These are phyloP conservation scores for Lepidium africanum DNA, from an alignment of 345 rosid species.

Conservation along the genomic window DNA sequence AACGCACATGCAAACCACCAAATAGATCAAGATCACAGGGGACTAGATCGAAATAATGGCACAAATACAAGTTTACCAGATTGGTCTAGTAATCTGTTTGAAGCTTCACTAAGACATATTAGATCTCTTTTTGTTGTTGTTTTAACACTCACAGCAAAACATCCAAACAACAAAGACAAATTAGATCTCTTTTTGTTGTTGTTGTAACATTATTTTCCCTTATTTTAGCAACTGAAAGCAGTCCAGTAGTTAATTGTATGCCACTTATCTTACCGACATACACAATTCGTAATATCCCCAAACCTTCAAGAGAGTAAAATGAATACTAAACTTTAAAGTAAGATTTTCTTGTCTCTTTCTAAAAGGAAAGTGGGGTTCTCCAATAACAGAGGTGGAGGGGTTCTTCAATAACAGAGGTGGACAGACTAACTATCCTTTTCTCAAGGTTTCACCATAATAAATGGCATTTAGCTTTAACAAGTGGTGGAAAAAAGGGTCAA, in stretches of 20 bases:
- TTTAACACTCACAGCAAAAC: neutral
- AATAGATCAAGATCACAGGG: neutral
- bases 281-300: constrained; percentile 3
- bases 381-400: constrained; percentile 17
- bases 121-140: neutral
- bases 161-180: constrained; percentile 2
- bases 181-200: too few relatives aligned
- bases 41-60: neutral
- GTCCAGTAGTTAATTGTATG: neutral
- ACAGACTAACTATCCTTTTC: constrained; percentile 6
- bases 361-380: constrained; percentile 13
- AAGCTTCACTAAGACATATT: neutral
- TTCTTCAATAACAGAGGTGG: constrained; percentile 18
- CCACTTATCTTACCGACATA: neutral
- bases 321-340: neutral
- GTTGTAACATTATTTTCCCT: neutral
- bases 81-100: neutral
- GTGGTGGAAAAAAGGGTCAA: constrained; percentile 21
- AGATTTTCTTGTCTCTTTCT: constrained; percentile 1
- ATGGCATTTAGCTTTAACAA: constrained; percentile 18
- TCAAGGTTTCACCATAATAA: neutral
- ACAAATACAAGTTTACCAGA: neutral
- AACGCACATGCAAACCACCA: neutral
- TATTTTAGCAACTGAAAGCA: neutral
- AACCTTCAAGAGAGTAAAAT: neutral